A percentile compares a stretch with the other conserved stretches of the same genome.
phyloP scores from a whole-genome alignment of 805 yeast species.

The Schwanniomyces polymorphus region DNA sequence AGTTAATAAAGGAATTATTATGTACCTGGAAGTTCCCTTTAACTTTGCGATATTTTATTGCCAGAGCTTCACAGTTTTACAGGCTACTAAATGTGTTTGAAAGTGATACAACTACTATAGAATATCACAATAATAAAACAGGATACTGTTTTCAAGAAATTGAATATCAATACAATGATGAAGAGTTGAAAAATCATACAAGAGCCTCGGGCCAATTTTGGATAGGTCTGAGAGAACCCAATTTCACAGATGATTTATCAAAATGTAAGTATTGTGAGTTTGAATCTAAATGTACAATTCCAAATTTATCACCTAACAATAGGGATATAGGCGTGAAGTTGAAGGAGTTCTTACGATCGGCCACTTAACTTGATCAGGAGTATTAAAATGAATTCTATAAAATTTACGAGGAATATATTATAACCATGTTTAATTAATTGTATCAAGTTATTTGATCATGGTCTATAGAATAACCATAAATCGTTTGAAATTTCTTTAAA shows the following conservation, averaged over 20 bases:
- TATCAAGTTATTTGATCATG: too few relatives aligned
- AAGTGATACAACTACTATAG: slow-evolving; percentile 48
- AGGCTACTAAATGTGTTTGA: slow-evolving; percentile 32
- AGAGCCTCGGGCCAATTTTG: slow-evolving; percentile 47
- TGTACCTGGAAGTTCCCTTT: slow-evolving; percentile 52
- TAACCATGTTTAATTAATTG: not conserved
- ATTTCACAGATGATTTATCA: slow-evolving; percentile 35
- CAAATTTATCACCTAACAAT: slow-evolving; percentile 11
- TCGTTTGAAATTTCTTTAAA: too few relatives aligned
- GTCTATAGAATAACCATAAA: too few relatives aligned
- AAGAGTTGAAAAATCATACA: slow-evolving; percentile 26
- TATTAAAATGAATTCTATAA: not conserved
- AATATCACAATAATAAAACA: slow-evolving; percentile 45
- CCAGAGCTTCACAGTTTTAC: slow-evolving; percentile 51
- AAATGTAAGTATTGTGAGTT: slow-evolving; percentile 61
- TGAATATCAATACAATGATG: slow-evolving; percentile 35
- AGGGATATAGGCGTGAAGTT: slow-evolving; percentile 5
- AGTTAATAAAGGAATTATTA: slow-evolving; percentile 28
- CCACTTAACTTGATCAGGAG: not conserved
- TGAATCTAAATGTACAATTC: slow-evolving; percentile 23
- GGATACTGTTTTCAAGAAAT: slow-evolving; percentile 37
- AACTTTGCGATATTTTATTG: slow-evolving; percentile 57
- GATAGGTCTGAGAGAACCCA: slow-evolving; percentile 57
- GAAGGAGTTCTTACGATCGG: slow-evolving; percentile 6
- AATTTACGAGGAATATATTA: too few relatives aligned